Conservation (phyloP, 139 green algal species). For the Chlorella sp. region DNA sequence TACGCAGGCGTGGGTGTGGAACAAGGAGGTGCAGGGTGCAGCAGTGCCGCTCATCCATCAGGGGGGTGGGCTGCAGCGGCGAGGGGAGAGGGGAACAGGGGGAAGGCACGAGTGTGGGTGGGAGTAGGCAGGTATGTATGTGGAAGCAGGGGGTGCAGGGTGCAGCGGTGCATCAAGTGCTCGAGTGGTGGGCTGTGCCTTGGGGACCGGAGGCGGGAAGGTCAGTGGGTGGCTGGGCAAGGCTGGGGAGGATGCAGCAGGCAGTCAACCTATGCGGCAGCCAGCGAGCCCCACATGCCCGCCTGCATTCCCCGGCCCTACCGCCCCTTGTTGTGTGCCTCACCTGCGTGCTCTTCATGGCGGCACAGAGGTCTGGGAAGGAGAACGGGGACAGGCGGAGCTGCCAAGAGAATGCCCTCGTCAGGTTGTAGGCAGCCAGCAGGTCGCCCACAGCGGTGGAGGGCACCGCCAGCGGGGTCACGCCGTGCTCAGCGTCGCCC, state of each 20-base stretch:
- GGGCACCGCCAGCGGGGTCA: constrained; percentile 18
- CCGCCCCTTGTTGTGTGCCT: not conserved
- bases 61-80: constrained; percentile 42
- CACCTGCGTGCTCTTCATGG: constrained; percentile 41
- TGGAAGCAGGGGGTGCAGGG: not conserved
- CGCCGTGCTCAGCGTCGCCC: constrained; percentile 9
- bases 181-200: too few species aligned
- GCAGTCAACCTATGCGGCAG: not conserved
- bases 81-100: not conserved
- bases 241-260: not conserved
- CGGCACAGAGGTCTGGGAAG: constrained; percentile 56
- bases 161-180: too few species aligned
- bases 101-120: too few species aligned
- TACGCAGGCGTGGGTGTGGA: too few species aligned
- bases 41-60: constrained; percentile 70
- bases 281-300: not conserved
- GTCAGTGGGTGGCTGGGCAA: not conserved
- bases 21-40: constrained; percentile 66
- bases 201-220: too few species aligned
- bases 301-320: not conserved
- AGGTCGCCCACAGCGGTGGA: constrained; percentile 51
- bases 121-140: not conserved
- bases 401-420: constrained; percentile 85
- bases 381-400: constrained; percentile 78
- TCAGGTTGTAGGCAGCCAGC: constrained; percentile 64